Percentiles rank a stretch among this genome's conserved stretches.
These are phyloP conservation scores for Aspergillus diversus DNA, from an alignment of 495 filamentous ascomycete genomes.

Conservation along the genomic window DNA sequence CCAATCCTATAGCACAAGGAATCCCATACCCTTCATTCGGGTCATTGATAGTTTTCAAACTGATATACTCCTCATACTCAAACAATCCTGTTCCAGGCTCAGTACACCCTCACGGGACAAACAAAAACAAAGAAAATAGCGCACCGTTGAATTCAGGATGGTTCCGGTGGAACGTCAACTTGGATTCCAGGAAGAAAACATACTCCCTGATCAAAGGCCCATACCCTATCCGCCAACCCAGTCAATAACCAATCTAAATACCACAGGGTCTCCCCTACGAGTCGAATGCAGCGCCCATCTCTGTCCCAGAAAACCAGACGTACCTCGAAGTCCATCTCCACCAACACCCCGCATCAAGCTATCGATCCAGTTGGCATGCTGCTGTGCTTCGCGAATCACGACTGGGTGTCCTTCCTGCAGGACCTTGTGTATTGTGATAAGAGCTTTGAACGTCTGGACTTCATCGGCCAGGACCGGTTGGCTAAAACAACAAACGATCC, in stretches of 20 bases:
- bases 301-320: slow-evolving; percentile 11
- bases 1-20: neutral
- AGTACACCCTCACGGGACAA: slow-evolving; percentile 16
- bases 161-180: slow-evolving; percentile 90
- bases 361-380: slow-evolving; percentile 88
- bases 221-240: slow-evolving; percentile 63
- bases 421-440: slow-evolving; percentile 94
- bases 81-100: slow-evolving; percentile 64
- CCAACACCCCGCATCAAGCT: slow-evolving; percentile 83
- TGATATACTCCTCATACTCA: slow-evolving; percentile 99
- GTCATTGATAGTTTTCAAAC: slow-evolving; percentile 96
- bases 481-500: slow-evolving; percentile 42
- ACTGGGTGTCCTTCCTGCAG: slow-evolving; percentile 94
- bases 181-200: slow-evolving; percentile 89
- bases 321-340: slow-evolving; percentile 83
- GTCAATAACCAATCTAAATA: neutral
- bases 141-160: slow-evolving; percentile 97
- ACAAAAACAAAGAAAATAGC: slow-evolving; percentile 12
- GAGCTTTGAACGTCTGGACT: slow-evolving; percentile 90
- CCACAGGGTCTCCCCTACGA: neutral
- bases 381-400: slow-evolving; percentile 84
- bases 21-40: slow-evolving; percentile 81
- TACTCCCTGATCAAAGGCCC: slow-evolving; percentile 92
- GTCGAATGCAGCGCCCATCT: too few species aligned
- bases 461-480: slow-evolving; percentile 96